Evolutionary conservation across 2,329 filamentous ascomycete species (phyloP), one percentile per base, ranked within the genome.

Genomic region (Teratosphaeria epicoccoides): DNA sequence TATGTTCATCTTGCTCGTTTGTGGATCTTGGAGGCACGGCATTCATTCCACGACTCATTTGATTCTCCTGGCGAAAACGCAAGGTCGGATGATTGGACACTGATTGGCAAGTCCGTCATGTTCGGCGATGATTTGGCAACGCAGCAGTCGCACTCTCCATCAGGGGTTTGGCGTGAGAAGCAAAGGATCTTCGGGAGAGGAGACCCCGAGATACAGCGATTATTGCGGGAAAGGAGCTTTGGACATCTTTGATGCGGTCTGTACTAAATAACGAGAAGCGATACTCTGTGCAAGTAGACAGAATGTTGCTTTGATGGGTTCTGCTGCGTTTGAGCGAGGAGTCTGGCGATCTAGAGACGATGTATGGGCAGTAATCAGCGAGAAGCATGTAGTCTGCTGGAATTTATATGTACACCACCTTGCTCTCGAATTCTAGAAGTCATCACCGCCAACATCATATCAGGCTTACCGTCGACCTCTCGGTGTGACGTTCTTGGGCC

Each of bases 101-200:
- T 73, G 24, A 58, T 67, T 26, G 64, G 64, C 3, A 73, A 73
- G 59, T 65, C 65, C 1, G 63, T 68, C 2, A 52, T 73, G 6
- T 72, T 73, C 61, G 68, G 66, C 17, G 70, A 71, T 51, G 62
- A 66, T 51, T 24, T 55, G 6, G 63, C 60, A 9, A 56, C 63
- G 49, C 53, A 57, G 46, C 51, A 59, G 23, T 52, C 64, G 50
- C 51, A 59, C 24, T 49, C 45, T 6, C 52, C 55, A 37, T 49
- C 52, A n/a, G 61, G 57, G 12, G 56, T 52, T 51, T 54, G 53
- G 46, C 51, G 55, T 22, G 58, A 60, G 44, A 47, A 53, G 24
- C 56, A 59, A 46, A 57, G 43, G 43, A 55, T 61, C 9, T 61
- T 57, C 52, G 59, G 59, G 20, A 40, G 59, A 23, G 56, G 52